Conservation (phyloP, 139 green algal species). For the Micractinium sp. region DNA sequence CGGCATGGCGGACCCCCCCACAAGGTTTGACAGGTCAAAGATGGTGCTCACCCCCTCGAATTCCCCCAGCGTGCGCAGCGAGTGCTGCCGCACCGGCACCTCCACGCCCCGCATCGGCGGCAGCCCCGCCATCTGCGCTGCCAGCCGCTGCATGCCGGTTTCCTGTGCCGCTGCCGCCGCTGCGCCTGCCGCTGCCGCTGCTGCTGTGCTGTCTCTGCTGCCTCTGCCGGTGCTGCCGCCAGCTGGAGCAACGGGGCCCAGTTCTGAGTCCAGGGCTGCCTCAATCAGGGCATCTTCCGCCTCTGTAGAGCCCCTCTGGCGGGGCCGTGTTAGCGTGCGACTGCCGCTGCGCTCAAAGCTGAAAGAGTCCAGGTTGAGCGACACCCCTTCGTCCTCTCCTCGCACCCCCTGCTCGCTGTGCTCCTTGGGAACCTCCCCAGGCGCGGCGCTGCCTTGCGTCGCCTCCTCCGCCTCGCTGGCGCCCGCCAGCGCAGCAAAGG, state of each 20-base stretch:
- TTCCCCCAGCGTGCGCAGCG: slow-evolving; percentile 14
- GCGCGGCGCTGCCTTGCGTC: not conserved
- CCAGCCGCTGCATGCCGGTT: not conserved
- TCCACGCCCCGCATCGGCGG: not conserved
- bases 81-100: not conserved
- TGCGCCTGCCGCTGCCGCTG: not conserved
- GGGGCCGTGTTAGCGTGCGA: not conserved
- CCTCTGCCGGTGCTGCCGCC: not conserved
- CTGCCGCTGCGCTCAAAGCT: not conserved
- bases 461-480: not conserved
- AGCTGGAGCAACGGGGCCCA: not conserved
- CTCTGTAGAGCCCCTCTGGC: not conserved
- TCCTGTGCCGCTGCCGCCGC: not conserved
- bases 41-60: slow-evolving; percentile 21
- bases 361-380: not conserved
- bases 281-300: slow-evolving; percentile 30
- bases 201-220: not conserved
- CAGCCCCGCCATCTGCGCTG: slow-evolving; percentile 2
- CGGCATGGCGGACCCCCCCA: not conserved
- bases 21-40: not conserved
- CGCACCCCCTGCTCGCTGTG: not conserved
- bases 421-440: not conserved
- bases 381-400: not conserved
- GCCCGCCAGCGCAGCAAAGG: not conserved
- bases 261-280: not conserved